Evolutionary conservation across 1,284 basidiomycete genomes (phyloP), one percentile per base, ranked within the genome.

Genomic region (Fomitopsis pinicola): DNA sequence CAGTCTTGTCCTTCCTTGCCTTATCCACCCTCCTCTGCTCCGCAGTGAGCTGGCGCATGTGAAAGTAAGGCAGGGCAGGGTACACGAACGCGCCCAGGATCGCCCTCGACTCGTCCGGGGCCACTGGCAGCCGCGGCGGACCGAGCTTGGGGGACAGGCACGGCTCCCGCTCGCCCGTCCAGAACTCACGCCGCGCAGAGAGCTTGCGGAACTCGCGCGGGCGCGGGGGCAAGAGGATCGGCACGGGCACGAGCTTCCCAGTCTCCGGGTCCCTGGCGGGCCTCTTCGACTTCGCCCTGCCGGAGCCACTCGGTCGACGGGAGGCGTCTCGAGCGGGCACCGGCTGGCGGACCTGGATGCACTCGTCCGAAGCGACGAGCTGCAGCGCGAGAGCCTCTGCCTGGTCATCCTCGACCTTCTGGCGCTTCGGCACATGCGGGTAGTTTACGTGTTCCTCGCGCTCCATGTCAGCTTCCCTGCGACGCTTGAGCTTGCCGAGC

Each of bases 401-500:
- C 44, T 22, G 12, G 6, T 12, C 30, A n/a, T 45, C 12, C 14
- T 30, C 28, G 15, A 30, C 42, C 45, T 40, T 46, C 57, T 48
- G 59, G 60, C 42, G 62, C 63, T 42, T 56, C 38, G 19, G 48
- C 4, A 50, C 48, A 22, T 30, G 28, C 12, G 48, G 48, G 28
- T 33, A 50, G 28, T 50, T 26, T 14, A 33, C 48, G 14, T 50
- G 30, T 5, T 50, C 48, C 48, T 50, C 48, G 12, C 28, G 48
- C 3, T 30, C 48, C 12, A 50, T 50, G 14, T 38, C 52, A 5
- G 19, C 56, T 0, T 42, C 59, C 6, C 62, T 42, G 19, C 58
- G 58, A 7, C 67, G 65, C 59, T 68, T 68, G 19, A 67, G 62
- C 2, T 42, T 56, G 5, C 67, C 67, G 40, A 59, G 33, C 19